Base-by-base conservation (phyloP, 2,329 filamentous ascomycete genomes). In the Beauveria brongniartii region DNA sequence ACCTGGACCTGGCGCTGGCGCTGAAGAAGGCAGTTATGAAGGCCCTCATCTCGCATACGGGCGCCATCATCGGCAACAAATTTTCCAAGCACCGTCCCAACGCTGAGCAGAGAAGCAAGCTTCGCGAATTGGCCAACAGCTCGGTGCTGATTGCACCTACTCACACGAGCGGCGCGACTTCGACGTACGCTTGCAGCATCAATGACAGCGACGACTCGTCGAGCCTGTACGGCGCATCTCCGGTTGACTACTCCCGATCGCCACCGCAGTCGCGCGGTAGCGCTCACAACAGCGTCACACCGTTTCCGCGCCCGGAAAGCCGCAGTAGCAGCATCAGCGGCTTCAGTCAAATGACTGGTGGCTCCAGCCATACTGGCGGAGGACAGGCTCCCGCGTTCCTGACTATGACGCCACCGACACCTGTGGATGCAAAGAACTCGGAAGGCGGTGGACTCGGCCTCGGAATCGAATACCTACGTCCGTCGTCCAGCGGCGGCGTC, bases 31-130 rank as follows among this genome's bases (percentile, higher is more conserved):
- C 96, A 52, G 90, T 97, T 62, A 91, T 96, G 70, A 90, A 92
- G 69, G 93, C 94, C 0, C 81, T 99, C 51, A 95, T 99, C 68
- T 94, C 91, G 1, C 94, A 99, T 70, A 92, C 93, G 0, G 94
- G 94, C 41, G 92, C 94, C 61, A 97, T 99, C 66, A 91, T 99
- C 55, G 91, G 93, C 59, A 99, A 99, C 80, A 99, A 99, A 72
- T 90, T 99, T 74, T 91, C 88, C 56, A 90, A 91, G 69, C 91
- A 96, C 70, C 86, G 92, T 4, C 92, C 93, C 1, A 90, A 80
- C 65, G 90, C 86, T 57, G 87, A 90, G 62, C 90, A 94, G 70
- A 87, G 91, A 69, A 89, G 81, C 69, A 87, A 89, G 64, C 81
- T 95, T 40, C 85, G 92, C 47, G 92, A 97, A 72, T 79, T 96